Conservation (phyloP, 2,329 filamentous ascomycete species). For the Coniochaeta hoffmannii region DNA sequence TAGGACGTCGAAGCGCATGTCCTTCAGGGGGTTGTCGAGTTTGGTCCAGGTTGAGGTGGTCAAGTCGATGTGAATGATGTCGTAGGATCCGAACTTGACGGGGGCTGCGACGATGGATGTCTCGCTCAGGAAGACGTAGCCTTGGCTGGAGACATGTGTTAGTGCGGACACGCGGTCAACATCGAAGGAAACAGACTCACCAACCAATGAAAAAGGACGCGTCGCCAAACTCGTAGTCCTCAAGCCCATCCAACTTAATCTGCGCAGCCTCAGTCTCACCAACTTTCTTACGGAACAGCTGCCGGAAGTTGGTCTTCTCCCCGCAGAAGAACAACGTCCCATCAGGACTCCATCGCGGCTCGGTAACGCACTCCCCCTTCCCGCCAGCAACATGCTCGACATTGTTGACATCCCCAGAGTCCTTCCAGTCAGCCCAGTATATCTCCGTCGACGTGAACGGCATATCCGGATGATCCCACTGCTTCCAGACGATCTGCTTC, state of each 20-base stretch:
- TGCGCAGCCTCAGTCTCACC: constrained; percentile 15
- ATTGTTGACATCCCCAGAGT: constrained; percentile 22
- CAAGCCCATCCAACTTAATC: constrained; percentile 29
- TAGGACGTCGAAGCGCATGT: constrained; percentile 27
- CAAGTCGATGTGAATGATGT: constrained; percentile 30
- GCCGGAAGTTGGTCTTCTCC: constrained; percentile 38
- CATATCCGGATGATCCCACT: constrained; percentile 48
- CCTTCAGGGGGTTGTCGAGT: constrained; percentile 23
- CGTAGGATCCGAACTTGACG: constrained; percentile 23
- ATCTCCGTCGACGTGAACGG: constrained; percentile 41
- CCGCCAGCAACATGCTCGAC: constrained; percentile 31
- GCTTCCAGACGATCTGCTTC: constrained; percentile 39
- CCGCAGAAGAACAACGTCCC: constrained; percentile 39
- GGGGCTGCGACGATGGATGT: constrained; percentile 26
- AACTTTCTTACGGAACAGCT: constrained; percentile 32
- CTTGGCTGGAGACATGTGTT: constrained; percentile 17
- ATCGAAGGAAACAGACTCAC: too few relatives aligned
- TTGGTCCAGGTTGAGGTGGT: constrained; percentile 19
- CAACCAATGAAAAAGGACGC: constrained; percentile 22
- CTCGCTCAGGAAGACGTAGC: constrained; percentile 29
- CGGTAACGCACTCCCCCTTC: constrained; percentile 33
- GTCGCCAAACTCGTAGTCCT: constrained; percentile 32
- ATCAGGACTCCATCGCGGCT: constrained; percentile 43
- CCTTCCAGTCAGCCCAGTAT: constrained; percentile 33
- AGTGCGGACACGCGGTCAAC: too few relatives aligned